Evolutionary conservation across 2,329 filamentous ascomycete genomes (phyloP).

Genomic region (Botrytis sinoallii): DNA sequence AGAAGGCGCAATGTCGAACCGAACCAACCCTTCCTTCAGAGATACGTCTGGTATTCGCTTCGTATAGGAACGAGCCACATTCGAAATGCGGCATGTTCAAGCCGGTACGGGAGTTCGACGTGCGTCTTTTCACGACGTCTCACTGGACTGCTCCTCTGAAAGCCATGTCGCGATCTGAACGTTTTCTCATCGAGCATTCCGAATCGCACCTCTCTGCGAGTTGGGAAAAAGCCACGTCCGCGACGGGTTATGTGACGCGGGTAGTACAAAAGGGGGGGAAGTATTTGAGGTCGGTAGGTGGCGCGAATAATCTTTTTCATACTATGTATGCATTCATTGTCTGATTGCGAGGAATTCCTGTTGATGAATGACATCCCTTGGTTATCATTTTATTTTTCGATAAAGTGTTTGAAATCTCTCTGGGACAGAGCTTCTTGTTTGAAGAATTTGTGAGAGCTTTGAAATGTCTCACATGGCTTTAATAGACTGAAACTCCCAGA

Average conservation of each 20-base stretch:
- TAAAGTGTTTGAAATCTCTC: neutral
- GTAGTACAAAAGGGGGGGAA: neutral
- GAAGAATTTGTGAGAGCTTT: neutral
- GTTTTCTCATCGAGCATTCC: neutral
- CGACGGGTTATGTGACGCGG: neutral
- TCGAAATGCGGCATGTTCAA: neutral
- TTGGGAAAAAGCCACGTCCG: neutral
- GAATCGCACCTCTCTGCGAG: neutral
- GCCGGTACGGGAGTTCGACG: neutral
- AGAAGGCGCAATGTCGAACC: neutral
- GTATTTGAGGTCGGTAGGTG: neutral
- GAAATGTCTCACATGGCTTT: neutral
- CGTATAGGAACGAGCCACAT: neutral
- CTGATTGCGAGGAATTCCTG: neutral
- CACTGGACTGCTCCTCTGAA: neutral
- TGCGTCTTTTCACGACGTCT: neutral
- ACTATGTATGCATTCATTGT: neutral
- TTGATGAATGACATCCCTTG: neutral
- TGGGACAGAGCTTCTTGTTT: neutral
- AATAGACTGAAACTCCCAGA: neutral
- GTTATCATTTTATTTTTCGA: neutral
- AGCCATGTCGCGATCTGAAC: too few species aligned
- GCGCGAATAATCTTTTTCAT: neutral
- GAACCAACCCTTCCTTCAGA: neutral
- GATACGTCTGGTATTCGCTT: neutral